A percentile compares a stretch with the other conserved stretches of the same genome.
Conservation (phyloP, 352 stramenopile genomes). For the Hyphochytrium catenoides region DNA sequence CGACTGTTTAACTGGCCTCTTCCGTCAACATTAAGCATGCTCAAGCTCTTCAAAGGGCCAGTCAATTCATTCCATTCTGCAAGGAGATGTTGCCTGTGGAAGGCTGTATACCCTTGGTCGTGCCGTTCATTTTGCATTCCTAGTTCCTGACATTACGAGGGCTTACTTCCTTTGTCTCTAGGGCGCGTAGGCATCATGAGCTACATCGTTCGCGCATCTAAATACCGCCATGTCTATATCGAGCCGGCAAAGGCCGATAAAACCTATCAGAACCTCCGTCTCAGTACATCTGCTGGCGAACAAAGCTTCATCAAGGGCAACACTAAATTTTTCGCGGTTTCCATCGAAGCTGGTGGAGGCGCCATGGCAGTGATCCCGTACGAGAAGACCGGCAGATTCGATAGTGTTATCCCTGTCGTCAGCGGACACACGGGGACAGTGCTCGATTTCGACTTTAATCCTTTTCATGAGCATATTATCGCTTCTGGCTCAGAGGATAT, state of each 20-base stretch:
- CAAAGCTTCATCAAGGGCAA: slow-evolving; percentile 99
- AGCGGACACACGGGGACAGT: slow-evolving; percentile 85
- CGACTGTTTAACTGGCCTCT: no score
- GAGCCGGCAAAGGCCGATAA: slow-evolving; percentile 83
- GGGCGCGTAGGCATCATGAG: no score
- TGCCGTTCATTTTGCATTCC: no score
- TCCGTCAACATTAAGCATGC: no score
- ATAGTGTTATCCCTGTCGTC: slow-evolving; percentile 76
- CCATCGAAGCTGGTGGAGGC: slow-evolving; percentile 60
- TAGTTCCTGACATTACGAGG: no score
- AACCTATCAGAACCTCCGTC: slow-evolving; percentile 68
- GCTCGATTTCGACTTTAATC: slow-evolving; percentile 98
- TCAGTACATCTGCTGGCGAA: slow-evolving; percentile 91
- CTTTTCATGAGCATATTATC: slow-evolving; percentile 86
- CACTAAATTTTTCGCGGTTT: slow-evolving; percentile 96
- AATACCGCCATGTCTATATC: slow-evolving; percentile 95
- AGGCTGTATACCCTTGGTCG: no score
- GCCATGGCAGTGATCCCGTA: slow-evolving; percentile 80
- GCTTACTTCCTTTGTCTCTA: background rate
- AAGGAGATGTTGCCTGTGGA: no score
- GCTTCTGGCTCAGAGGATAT: slow-evolving; percentile 88
- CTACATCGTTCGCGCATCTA: slow-evolving; percentile 85
- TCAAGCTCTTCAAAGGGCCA: no score
- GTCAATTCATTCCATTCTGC: no score
- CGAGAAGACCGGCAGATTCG: slow-evolving; percentile 80